These are phyloP conservation scores for Evansstolkia leycettana DNA, from an alignment of 495 filamentous ascomycete genomes.

Conservation along the genomic window DNA sequence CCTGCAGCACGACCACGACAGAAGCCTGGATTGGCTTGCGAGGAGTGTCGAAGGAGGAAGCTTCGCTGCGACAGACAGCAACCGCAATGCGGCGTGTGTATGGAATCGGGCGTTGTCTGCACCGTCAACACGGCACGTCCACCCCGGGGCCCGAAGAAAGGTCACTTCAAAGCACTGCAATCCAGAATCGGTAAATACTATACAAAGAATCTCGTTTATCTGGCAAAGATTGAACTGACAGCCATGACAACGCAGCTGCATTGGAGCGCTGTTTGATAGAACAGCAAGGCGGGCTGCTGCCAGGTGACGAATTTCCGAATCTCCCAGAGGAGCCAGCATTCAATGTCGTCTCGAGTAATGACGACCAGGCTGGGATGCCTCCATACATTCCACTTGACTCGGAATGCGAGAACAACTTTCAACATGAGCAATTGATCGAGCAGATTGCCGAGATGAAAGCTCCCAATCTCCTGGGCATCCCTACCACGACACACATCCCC, in stretches of 20 bases:
- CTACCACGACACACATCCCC: background rate
- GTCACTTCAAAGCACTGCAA: conserved; percentile 37
- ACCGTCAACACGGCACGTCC: conserved; percentile 33
- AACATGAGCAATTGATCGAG: background rate
- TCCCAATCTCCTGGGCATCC: background rate
- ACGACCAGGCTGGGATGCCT: background rate
- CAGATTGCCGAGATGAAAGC: background rate
- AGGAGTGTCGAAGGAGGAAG: conserved; percentile 30
- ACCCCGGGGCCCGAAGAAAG: conserved; percentile 40
- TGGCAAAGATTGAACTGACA: too few species aligned
- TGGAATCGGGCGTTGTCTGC: conserved; percentile 34
- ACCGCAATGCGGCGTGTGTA: conserved; percentile 37
- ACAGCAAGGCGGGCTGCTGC: too few species aligned
- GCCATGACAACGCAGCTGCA: too few species aligned
- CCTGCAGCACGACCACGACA: too few species aligned
- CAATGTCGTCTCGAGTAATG: background rate
- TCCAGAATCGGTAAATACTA: conserved; percentile 37
- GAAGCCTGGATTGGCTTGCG: conserved; percentile 15
- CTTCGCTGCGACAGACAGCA: conserved; percentile 37
- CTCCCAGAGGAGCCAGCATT: conserved; percentile 3
- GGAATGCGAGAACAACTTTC: background rate
- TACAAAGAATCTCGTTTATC: too few species aligned
- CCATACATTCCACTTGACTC: background rate
- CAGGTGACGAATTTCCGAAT: too few species aligned
- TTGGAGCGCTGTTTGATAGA: too few species aligned